Base-by-base conservation (phyloP, 192 early-diverging fungal genomes). In the Cladochytrium replicatum region DNA sequence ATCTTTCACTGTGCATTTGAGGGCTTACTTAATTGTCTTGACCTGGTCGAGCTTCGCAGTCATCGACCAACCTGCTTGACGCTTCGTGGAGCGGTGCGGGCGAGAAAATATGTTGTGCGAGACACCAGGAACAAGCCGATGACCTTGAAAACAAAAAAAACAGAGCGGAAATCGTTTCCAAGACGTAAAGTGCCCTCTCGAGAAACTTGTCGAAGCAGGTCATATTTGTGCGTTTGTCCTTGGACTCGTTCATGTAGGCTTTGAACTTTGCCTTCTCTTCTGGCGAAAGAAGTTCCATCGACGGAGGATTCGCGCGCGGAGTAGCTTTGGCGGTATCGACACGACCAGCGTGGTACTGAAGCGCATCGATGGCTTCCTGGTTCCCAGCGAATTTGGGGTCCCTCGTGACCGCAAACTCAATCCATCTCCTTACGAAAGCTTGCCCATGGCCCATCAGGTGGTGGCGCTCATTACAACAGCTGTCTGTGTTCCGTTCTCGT, bases 391-490 rank as follows among this genome's bases (percentile, higher is more conserved):
- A 38, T 0, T 41, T 51, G n/a, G 58, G 52, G 39, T 55, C 52
- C 6, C 44, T 26, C 1, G 41, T 13, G 15, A 48, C 41, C 17
- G 57, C 54, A 29, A 49, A 56, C 13, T 25, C 15, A n/a, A 66
- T 32, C 8, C 61, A 42, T n/a, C 7, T 41, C 6, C 60, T 21
- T 11, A 66, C 64, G 30, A 66, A 66, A 1, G 59, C 64, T 30
- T 66, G 64, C 8, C 64, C 64, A 39, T 66, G 59, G 27, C 49
- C 55, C 31, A 66, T 59, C 29, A 43, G 32, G 41, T 64, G 61
- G n/a, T n/a, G n/a, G n/a, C n/a, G n/a, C n/a, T n/a, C n/a, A n/a
- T n/a, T n/a, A n/a, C n/a, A n/a, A n/a, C n/a, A n/a, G n/a, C n/a
- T n/a, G n/a, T n/a, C n/a, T n/a, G n/a, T n/a, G n/a, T 30, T 6